Conservation (phyloP, 176 grass and related monocot species). For the Panicum miliaceum region DNA sequence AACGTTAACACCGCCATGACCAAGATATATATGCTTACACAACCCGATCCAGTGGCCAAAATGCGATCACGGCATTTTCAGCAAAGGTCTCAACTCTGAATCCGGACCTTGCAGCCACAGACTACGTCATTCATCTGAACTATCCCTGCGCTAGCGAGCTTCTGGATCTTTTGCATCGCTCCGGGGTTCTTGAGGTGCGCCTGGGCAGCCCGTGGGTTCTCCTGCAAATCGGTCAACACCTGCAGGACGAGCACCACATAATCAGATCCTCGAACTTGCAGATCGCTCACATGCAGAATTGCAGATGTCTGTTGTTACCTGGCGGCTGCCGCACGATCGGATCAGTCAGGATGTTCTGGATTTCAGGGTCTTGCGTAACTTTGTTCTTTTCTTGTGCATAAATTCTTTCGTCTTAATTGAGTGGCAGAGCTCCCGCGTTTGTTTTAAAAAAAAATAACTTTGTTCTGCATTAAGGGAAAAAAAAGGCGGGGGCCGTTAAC, state of each 20-base stretch:
- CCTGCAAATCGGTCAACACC: conserved; percentile 88
- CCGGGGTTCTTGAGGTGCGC: conserved; percentile 83
- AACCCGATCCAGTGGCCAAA: not conserved
- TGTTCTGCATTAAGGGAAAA: conserved; percentile 48
- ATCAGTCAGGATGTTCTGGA: conserved; percentile 82
- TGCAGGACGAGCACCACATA: conserved; percentile 24
- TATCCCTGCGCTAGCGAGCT: conserved; percentile 77
- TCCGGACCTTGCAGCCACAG: not conserved
- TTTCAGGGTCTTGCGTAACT: conserved; percentile 94
- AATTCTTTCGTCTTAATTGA: no score
- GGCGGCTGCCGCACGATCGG: conserved; percentile 92
- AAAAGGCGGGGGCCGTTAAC: not conserved
- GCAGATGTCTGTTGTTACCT: conserved; percentile 42
- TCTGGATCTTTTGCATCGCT: conserved; percentile 88
- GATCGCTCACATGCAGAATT: no score
- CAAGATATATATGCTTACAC: conserved; percentile 14
- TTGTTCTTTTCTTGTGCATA: no score
- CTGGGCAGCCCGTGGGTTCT: conserved; percentile 75
- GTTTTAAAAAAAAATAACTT: no score
- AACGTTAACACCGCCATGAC: conserved; percentile 22
- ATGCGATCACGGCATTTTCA: not conserved
- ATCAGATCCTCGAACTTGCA: not conserved
- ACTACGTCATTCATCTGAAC: conserved; percentile 80
- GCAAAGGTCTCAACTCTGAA: not conserved
- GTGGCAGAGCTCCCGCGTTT: no score